Percentiles rank a stretch among this genome's conserved stretches.
These are phyloP conservation scores for Volvox carteri DNA, from an alignment of 163 green algal genomes.

Conservation along the genomic window DNA sequence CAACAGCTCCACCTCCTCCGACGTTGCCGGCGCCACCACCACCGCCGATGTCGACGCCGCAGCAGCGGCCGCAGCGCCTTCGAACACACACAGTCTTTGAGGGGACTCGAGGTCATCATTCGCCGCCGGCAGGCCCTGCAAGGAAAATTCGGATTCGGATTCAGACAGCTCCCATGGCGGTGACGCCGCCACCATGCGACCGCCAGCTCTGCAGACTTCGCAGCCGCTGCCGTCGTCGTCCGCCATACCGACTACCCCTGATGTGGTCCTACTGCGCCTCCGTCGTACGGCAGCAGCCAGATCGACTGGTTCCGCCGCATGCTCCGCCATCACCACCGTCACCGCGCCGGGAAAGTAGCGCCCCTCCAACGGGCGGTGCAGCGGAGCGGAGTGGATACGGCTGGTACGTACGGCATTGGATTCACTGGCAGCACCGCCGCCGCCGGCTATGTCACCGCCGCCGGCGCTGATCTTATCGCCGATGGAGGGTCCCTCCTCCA, in stretches of 20 bases:
- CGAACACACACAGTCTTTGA: too few species aligned
- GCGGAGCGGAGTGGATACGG: not conserved
- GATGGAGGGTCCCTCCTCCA: not conserved
- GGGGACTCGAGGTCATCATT: not conserved
- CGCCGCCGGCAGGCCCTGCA: not conserved
- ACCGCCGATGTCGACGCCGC: too few species aligned
- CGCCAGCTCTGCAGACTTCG: too few species aligned
- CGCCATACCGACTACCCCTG: not conserved
- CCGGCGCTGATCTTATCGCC: not conserved
- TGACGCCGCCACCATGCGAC: not conserved
- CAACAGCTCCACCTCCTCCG: too few species aligned
- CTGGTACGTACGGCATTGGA: not conserved
- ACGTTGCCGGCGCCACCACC: too few species aligned
- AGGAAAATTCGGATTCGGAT: not conserved
- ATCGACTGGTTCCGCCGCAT: not conserved
- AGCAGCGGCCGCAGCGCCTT: too few species aligned
- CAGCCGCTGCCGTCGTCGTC: not conserved
- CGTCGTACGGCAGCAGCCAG: not conserved
- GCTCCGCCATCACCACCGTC: not conserved
- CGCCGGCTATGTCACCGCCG: not conserved
- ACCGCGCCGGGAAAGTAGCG: not conserved
- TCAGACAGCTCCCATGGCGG: too few species aligned
- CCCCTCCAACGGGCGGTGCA: not conserved
- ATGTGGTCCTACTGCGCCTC: not conserved
- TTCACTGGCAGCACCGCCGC: not conserved